Percentiles rank a stretch among this genome's conserved stretches.
phyloP scores from a whole-genome alignment of 192 early-diverging fungal genomes.

The Allomyces arbusculus region DNA sequence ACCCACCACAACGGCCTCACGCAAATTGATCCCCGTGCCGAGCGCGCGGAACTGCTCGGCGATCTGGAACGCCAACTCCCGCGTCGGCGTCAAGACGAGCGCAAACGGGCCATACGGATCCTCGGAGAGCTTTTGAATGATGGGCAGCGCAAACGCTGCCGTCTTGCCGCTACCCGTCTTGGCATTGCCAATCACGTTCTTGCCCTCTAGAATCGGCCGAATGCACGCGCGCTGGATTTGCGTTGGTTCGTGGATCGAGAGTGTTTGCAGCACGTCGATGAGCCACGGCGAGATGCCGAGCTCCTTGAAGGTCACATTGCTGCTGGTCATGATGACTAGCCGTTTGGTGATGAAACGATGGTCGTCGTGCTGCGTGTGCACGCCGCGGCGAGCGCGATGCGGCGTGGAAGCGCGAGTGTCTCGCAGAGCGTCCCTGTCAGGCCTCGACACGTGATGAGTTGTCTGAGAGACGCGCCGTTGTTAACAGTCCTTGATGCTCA shows the following conservation, averaged over 20 bases:
- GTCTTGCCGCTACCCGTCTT: slow-evolving; percentile 97
- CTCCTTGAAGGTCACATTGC: slow-evolving; percentile 30
- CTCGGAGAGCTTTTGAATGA: slow-evolving; percentile 80
- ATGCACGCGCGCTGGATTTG: slow-evolving; percentile 89
- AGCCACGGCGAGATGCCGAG: slow-evolving; percentile 72
- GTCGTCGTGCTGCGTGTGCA: too few relatives aligned
- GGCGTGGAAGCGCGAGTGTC: too few relatives aligned
- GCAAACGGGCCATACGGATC: slow-evolving; percentile 95
- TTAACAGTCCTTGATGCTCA: too few relatives aligned
- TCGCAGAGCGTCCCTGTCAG: too few relatives aligned
- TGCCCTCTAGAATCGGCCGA: slow-evolving; percentile 44
- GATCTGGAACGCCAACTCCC: slow-evolving; percentile 95
- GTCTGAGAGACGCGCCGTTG: too few relatives aligned
- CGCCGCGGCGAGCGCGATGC: too few relatives aligned
- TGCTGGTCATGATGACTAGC: not conserved
- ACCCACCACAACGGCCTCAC: slow-evolving; percentile 74
- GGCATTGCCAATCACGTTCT: slow-evolving; percentile 79
- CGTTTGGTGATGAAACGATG: not conserved
- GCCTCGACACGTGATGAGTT: too few relatives aligned
- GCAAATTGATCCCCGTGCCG: slow-evolving; percentile 65
- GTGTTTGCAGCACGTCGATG: slow-evolving; percentile 42
- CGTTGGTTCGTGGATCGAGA: slow-evolving; percentile 68
- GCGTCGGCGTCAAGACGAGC: slow-evolving; percentile 82
- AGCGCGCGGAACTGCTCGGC: slow-evolving; percentile 91
- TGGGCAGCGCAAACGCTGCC: slow-evolving; percentile 91